Evolutionary conservation across 2,329 filamentous ascomycete genomes (phyloP).

Genomic region (Aschersonia sp.): DNA sequence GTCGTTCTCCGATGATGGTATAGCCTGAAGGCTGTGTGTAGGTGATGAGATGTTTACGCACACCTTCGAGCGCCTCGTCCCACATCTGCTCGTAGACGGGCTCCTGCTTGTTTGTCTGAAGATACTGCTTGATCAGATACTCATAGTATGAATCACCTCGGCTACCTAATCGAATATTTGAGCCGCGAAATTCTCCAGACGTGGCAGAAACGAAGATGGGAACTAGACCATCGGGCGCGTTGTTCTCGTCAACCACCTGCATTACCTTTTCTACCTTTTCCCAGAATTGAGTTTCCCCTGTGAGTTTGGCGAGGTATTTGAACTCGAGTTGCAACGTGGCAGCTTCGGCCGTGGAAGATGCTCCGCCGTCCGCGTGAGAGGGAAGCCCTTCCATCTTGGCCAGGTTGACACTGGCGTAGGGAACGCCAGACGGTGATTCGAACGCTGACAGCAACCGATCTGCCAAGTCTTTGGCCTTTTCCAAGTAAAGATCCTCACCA

Average conservation of each 20-base stretch:
- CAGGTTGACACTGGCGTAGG: conserved; percentile 82
- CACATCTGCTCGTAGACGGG: conserved; percentile 84
- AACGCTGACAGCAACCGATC: conserved; percentile 80
- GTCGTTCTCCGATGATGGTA: conserved; percentile 83
- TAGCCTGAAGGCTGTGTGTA: conserved; percentile 71
- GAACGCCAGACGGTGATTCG: conserved; percentile 73
- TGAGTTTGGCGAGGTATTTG: conserved; percentile 92
- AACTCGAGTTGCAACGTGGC: conserved; percentile 89
- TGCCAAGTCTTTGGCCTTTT: conserved; percentile 88
- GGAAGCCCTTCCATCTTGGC: conserved; percentile 60
- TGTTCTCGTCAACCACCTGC: conserved; percentile 74
- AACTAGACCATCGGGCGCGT: conserved; percentile 65
- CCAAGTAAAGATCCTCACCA: conserved; percentile 85
- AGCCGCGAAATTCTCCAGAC: conserved; percentile 63
- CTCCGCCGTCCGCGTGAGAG: conserved; percentile 73
- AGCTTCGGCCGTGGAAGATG: conserved; percentile 87
- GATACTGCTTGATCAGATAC: conserved; percentile 96
- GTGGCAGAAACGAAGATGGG: conserved; percentile 83
- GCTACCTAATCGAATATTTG: conserved; percentile 83
- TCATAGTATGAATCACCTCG: conserved; percentile 97
- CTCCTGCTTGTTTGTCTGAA: conserved; percentile 83
- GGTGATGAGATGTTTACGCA: conserved; percentile 83
- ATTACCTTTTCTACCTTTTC: conserved; percentile 84
- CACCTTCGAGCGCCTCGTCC: conserved; percentile 69
- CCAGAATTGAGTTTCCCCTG: conserved; percentile 88